phyloP scores from a whole-genome alignment of 148 eudicot genomes.

The Polygonum aviculare region DNA sequence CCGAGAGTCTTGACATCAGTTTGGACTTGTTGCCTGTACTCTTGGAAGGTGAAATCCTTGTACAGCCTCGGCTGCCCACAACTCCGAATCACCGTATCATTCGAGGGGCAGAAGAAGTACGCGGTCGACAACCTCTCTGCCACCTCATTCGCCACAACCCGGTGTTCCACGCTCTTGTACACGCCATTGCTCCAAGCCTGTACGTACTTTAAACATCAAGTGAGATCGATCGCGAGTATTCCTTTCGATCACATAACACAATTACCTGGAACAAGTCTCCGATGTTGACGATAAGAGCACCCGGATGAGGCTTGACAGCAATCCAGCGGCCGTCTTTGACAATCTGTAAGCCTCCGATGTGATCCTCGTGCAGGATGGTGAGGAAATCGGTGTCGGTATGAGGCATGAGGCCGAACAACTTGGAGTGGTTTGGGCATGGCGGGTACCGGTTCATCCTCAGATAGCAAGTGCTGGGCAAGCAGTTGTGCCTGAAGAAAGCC shows the following conservation, averaged over 20 bases:
- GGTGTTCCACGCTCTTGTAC: slow-evolving; percentile 80
- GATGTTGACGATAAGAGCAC: slow-evolving; percentile 70
- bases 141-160: slow-evolving; percentile 51
- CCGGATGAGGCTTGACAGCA: slow-evolving; percentile 63
- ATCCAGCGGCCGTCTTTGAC: slow-evolving; percentile 76
- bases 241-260: too few species aligned
- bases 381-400: slow-evolving; percentile 92
- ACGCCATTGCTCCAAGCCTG: slow-evolving; percentile 95
- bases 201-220: too few species aligned
- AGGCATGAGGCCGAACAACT: slow-evolving; percentile 58
- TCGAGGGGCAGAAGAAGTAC: slow-evolving; percentile 75
- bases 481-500: slow-evolving; percentile 37
- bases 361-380: slow-evolving; percentile 73
- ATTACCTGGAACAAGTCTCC: slow-evolving; percentile 83
- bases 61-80: slow-evolving; percentile 43
- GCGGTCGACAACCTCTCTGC: slow-evolving; percentile 81
- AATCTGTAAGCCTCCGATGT: slow-evolving; percentile 75
- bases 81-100: slow-evolving; percentile 50
- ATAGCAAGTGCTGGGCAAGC: slow-evolving; percentile 57
- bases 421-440: slow-evolving; percentile 48
- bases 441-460: slow-evolving; percentile 85
- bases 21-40: slow-evolving; percentile 66
- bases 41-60: slow-evolving; percentile 57
- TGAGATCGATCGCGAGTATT: too few species aligned
- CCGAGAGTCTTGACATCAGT: slow-evolving; percentile 62